Evolutionary conservation across 2,329 filamentous ascomycete species (phyloP).

Genomic region (Aureobasidium sp.): DNA sequence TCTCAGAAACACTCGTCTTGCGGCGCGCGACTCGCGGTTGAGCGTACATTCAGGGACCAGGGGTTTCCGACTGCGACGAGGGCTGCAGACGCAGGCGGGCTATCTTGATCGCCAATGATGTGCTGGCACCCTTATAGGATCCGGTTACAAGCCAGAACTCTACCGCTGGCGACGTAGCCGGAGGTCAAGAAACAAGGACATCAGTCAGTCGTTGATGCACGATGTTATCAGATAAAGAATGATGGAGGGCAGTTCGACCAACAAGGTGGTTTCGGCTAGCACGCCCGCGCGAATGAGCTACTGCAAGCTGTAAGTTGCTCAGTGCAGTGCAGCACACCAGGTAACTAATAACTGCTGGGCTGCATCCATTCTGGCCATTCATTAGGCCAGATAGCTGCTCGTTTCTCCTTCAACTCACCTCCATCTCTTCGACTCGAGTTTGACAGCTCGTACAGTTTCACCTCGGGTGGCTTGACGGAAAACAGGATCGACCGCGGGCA

Average conservation of each 20-base stretch:
- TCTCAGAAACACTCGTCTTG: slow-evolving; percentile 5
- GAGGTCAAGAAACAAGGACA: not conserved
- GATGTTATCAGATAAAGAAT: not conserved
- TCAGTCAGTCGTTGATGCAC: slow-evolving; percentile 2
- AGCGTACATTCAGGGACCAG: not conserved
- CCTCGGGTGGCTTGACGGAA: slow-evolving; percentile 11
- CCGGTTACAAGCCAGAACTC: not conserved
- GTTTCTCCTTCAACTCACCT: not conserved
- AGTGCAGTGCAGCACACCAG: no score
- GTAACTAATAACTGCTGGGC: not conserved
- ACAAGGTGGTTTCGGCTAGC: slow-evolving; percentile 2
- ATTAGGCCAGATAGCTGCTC: not conserved
- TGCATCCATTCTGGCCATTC: not conserved
- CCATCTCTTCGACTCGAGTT: not conserved
- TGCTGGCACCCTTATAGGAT: not conserved
- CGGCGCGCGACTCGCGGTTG: slow-evolving; percentile 2
- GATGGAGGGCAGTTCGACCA: not conserved
- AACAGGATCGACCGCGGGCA: slow-evolving; percentile 8
- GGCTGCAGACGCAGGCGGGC: not conserved
- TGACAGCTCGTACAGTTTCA: slow-evolving; percentile 2
- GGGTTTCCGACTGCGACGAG: not conserved
- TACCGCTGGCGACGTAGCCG: not conserved
- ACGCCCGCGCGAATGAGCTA: not conserved
- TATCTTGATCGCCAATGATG: slow-evolving; percentile 11
- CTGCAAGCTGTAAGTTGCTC: not conserved